phyloP scores from a whole-genome alignment of 148 eudicot species.

The Cornus florida region DNA sequence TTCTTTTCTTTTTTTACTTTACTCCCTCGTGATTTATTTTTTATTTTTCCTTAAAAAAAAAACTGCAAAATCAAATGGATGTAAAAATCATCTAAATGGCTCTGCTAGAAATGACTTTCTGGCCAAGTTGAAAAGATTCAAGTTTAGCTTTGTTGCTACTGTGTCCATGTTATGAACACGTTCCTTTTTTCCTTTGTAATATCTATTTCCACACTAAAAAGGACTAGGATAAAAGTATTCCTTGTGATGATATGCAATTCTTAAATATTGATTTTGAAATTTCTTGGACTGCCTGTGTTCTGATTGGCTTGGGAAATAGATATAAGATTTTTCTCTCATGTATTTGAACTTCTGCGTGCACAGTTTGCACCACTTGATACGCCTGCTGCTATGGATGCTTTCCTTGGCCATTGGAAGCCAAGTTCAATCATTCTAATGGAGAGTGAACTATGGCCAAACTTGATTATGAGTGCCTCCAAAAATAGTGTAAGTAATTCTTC shows the following conservation, averaged over 20 bases:
- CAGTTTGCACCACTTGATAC: slow-evolving; percentile 95
- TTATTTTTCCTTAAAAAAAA: no score
- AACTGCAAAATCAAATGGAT: no score
- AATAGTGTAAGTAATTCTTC: slow-evolving; percentile 54
- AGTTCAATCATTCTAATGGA: slow-evolving; percentile 72
- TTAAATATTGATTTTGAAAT: background rate
- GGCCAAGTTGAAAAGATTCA: background rate
- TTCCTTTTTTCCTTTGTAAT: background rate
- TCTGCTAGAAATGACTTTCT: background rate
- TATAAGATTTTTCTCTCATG: background rate
- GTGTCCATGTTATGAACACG: background rate
- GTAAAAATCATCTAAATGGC: no score
- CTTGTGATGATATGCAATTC: background rate
- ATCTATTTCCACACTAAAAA: no score
- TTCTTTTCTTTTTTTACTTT: no score
- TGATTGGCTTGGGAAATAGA: slow-evolving; percentile 2
- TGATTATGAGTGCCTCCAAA: slow-evolving; percentile 76
- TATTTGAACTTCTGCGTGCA: slow-evolving; percentile 13
- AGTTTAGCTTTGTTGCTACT: background rate
- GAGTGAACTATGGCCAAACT: slow-evolving; percentile 98
- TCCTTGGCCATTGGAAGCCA: slow-evolving; percentile 90
- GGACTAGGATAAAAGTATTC: no score
- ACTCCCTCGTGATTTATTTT: no score
- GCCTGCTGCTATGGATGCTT: slow-evolving; percentile 75
- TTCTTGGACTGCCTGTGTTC: background rate